A percentile compares a stretch with the other conserved stretches of the same genome.
These are phyloP conservation scores for Leptographium procerum DNA, from an alignment of 2,329 filamentous ascomycete genomes.

Conservation along the genomic window DNA sequence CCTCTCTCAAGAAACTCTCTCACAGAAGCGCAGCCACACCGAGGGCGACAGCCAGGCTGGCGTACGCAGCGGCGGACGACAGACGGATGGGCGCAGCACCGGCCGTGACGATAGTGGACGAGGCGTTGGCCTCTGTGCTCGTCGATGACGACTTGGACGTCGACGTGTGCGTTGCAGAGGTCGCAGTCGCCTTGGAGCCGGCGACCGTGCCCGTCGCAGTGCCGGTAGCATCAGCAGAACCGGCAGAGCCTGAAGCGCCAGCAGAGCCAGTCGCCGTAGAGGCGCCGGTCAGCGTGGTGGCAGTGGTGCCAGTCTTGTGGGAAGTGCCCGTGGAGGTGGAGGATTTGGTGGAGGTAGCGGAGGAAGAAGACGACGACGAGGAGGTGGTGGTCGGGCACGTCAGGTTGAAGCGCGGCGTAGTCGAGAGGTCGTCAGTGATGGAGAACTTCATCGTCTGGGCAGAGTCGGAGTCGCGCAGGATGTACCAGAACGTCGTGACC, in stretches of 20 bases:
- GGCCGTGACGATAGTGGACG: neutral
- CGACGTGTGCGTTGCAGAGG: neutral
- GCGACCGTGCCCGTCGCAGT: conserved; percentile 4
- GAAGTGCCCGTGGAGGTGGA: neutral
- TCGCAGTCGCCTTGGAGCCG: conserved; percentile 8
- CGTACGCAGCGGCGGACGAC: no score
- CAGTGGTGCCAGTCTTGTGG: neutral
- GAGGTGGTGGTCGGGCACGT: conserved; percentile 30
- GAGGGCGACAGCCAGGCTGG: neutral
- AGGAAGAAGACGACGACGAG: conserved; percentile 3
- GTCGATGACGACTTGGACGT: neutral
- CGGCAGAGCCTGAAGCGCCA: conserved; percentile 8
- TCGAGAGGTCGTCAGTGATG: conserved; percentile 41
- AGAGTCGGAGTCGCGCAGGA: conserved; percentile 48
- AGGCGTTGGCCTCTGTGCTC: neutral
- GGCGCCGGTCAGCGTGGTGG: neutral
- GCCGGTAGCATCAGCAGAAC: neutral
- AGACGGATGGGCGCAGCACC: neutral
- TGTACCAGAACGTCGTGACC: conserved; percentile 50
- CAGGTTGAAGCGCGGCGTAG: conserved; percentile 40
- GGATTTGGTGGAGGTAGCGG: neutral
- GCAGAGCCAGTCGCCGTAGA: conserved; percentile 9
- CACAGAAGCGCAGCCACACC: neutral
- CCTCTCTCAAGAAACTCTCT: neutral
- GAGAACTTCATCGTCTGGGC: conserved; percentile 47